Evolutionary conservation across 176 grass and related monocot genomes (phyloP).

Genomic region (Cocos nucifera): DNA sequence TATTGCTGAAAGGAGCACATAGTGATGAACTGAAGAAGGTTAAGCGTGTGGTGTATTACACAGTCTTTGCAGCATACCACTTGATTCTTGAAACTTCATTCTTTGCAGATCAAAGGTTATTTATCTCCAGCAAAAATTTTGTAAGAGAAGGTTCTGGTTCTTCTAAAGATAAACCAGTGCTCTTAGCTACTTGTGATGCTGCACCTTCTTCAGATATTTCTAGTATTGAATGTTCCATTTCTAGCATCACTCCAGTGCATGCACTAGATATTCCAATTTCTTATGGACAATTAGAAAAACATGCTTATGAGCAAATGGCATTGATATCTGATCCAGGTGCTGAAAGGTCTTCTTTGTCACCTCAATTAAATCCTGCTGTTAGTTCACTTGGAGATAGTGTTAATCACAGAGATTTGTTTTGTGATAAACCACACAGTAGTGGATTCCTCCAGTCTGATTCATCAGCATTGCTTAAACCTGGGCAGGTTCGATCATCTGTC

Average conservation of each 20-base stretch:
- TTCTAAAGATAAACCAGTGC: background rate
- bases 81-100: slow-evolving; percentile 88
- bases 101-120: slow-evolving; percentile 72
- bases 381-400: background rate
- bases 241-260: slow-evolving; percentile 1
- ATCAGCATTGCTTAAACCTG: background rate
- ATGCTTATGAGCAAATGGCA: no score
- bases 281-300: background rate
- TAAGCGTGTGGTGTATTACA: slow-evolving; percentile 72
- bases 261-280: slow-evolving; percentile 8
- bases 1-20: slow-evolving; percentile 66
- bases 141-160: slow-evolving; percentile 28
- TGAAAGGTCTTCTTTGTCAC: no score
- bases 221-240: background rate
- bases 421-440: background rate
- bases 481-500: background rate
- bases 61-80: slow-evolving; percentile 76
- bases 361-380: no score
- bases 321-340: no score
- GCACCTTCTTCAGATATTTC: slow-evolving; percentile 2
- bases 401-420: background rate
- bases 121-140: slow-evolving; percentile 39
- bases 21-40: slow-evolving; percentile 75
- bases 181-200: background rate
- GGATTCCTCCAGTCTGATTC: background rate